A percentile compares a stretch with the other conserved stretches of the same genome.
Evolutionary conservation across 768 basidiomycete genomes (phyloP).

Genomic region (Ramaria sp.): DNA sequence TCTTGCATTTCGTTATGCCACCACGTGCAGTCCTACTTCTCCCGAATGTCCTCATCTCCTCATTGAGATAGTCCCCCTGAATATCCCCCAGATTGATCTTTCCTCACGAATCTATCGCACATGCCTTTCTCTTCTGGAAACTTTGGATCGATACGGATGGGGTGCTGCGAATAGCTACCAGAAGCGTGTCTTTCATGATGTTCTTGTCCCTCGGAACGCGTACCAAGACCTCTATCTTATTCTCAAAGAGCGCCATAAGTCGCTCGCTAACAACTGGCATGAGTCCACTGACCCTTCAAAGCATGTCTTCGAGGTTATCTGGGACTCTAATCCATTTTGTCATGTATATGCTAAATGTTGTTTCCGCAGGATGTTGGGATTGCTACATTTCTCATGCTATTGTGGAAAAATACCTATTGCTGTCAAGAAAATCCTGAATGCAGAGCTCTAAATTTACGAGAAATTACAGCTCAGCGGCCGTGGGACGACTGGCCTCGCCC

Average conservation of each 20-base stretch:
- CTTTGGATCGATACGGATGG: conserved; percentile 82
- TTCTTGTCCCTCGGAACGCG: conserved; percentile 56
- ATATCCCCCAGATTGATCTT: conserved; percentile 33
- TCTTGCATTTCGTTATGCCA: conserved; percentile 71
- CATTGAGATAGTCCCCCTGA: conserved; percentile 49
- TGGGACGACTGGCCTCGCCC: conserved; percentile 76
- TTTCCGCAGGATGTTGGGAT: conserved; percentile 78
- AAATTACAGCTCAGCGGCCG: conserved; percentile 23
- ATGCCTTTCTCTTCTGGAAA: conserved; percentile 68
- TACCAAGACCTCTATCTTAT: conserved; percentile 89
- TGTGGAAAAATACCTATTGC: conserved; percentile 74
- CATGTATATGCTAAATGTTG: background rate
- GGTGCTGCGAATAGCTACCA: conserved; percentile 72
- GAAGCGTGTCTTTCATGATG: conserved; percentile 81
- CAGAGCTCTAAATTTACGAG: conserved; percentile 6
- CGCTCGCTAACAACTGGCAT: conserved; percentile 63
- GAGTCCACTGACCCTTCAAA: conserved; percentile 81
- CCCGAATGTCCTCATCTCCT: conserved; percentile 27
- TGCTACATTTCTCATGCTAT: conserved; percentile 81
- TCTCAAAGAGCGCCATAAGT: conserved; percentile 78
- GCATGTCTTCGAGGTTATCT: conserved; percentile 75
- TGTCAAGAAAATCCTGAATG: background rate
- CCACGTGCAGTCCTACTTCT: conserved; percentile 12
- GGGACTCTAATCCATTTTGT: background rate
- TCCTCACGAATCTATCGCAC: conserved; percentile 72